Evolutionary conservation across 345 rosid genomes (phyloP).

Genomic region (Eucalyptus curtisii): DNA sequence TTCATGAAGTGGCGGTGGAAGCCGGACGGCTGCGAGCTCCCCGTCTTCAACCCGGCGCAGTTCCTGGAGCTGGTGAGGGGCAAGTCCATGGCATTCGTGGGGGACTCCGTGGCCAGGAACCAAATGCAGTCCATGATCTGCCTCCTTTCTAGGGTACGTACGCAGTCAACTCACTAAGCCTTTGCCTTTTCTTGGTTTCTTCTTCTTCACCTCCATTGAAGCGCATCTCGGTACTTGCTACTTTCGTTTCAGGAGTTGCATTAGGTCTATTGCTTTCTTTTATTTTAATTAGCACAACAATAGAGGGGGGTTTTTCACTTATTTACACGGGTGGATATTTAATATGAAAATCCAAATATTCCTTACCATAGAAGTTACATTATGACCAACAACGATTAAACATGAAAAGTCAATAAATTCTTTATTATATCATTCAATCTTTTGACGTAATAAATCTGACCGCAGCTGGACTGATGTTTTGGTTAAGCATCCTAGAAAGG

Average conservation of each 20-base stretch:
- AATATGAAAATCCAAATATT: background rate
- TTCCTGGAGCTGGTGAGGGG: slow-evolving; percentile 63
- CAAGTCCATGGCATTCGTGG: slow-evolving; percentile 78
- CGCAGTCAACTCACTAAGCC: background rate
- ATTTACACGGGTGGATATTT: background rate
- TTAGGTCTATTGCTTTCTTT: background rate
- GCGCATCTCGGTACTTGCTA: background rate
- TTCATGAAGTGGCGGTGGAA: slow-evolving; percentile 83
- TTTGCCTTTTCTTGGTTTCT: background rate
- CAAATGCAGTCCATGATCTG: slow-evolving; percentile 97
- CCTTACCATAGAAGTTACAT: background rate
- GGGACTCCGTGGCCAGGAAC: slow-evolving; percentile 84
- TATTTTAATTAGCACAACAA: background rate
- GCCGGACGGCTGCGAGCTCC: slow-evolving; percentile 63
- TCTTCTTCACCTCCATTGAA: background rate
- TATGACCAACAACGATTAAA: background rate
- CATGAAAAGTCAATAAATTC: background rate
- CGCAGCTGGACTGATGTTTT: background rate
- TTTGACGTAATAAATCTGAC: background rate
- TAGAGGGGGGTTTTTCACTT: background rate
- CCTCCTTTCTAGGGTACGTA: slow-evolving; percentile 72
- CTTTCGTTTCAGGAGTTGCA: background rate
- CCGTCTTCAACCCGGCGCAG: slow-evolving; percentile 55
- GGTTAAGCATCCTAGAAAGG: background rate
- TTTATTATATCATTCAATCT: background rate